phyloP scores from a whole-genome alignment of 768 basidiomycete genomes.

The Pulveroboletus ravenelii region DNA sequence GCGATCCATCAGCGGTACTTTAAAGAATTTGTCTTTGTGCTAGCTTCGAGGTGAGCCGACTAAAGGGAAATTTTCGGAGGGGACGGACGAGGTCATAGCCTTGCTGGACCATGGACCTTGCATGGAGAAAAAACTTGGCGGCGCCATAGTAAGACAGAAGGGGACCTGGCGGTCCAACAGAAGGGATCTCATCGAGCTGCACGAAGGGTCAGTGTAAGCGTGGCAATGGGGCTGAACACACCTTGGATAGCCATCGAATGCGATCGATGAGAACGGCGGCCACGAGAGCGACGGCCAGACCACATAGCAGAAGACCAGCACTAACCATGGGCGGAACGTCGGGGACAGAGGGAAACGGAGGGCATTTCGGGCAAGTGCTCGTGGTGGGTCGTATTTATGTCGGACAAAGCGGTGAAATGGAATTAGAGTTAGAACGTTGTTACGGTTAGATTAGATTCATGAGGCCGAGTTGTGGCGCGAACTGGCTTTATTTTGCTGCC shows the following conservation, averaged over 20 bases:
- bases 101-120: slow-evolving; percentile 31
- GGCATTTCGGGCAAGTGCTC: slow-evolving; percentile 25
- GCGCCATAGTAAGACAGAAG: slow-evolving; percentile 33
- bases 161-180: slow-evolving; percentile 33
- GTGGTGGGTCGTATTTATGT: slow-evolving; percentile 32
- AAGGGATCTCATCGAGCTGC: slow-evolving; percentile 32
- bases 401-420: slow-evolving; percentile 20
- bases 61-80: not conserved
- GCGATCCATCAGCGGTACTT: slow-evolving; percentile 38
- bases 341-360: slow-evolving; percentile 19
- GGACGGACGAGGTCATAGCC: slow-evolving; percentile 33
- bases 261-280: slow-evolving; percentile 13
- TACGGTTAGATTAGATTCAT: slow-evolving; percentile 28
- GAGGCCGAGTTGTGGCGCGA: slow-evolving; percentile 21
- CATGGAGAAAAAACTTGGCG: slow-evolving; percentile 28
- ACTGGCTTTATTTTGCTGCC: slow-evolving; percentile 4
- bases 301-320: slow-evolving; percentile 17
- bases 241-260: slow-evolving; percentile 26
- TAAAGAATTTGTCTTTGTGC: slow-evolving; percentile 37
- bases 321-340: slow-evolving; percentile 26
- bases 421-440: slow-evolving; percentile 28
- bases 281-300: slow-evolving; percentile 15
- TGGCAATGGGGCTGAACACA: not conserved
- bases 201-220: slow-evolving; percentile 1
- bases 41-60: slow-evolving; percentile 17